Evolutionary conservation across 1,139 yeast genomes (phyloP).

Genomic region (Candida frijolesensis): DNA sequence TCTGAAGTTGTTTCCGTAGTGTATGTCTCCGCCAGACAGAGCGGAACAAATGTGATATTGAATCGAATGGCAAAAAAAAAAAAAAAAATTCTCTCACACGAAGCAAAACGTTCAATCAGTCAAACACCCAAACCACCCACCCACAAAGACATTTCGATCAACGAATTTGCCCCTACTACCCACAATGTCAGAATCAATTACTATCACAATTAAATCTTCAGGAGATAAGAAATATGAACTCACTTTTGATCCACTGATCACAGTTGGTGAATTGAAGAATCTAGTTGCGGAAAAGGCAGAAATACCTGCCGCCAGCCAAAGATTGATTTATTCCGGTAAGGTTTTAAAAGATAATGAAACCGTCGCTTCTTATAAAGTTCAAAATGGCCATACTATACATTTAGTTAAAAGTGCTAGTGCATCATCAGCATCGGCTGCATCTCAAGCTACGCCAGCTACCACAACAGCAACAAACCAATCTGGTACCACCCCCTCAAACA

Average conservation of each 20-base stretch:
- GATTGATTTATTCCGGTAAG: slow-evolving; percentile 91
- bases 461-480: slow-evolving; percentile 5
- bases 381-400: slow-evolving; percentile 85
- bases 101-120: background rate
- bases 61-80: background rate
- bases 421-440: slow-evolving; percentile 20
- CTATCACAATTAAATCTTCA: slow-evolving; percentile 52
- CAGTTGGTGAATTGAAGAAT: slow-evolving; percentile 71
- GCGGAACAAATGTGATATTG: background rate
- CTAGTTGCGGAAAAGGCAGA: slow-evolving; percentile 60
- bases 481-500: slow-evolving; percentile 9
- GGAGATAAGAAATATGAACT: slow-evolving; percentile 82
- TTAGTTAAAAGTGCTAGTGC: slow-evolving; percentile 68
- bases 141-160: background rate
- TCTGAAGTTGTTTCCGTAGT: too few species aligned
- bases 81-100: background rate
- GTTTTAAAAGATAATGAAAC: slow-evolving; percentile 85
- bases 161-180: background rate
- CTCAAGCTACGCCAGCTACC: slow-evolving; percentile 22
- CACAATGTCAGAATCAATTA: slow-evolving; percentile 25
- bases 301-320: slow-evolving; percentile 74
- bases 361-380: slow-evolving; percentile 74
- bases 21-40: background rate
- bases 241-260: slow-evolving; percentile 51
- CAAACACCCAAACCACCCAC: background rate